Base-by-base conservation (phyloP, 352 stramenopile genomes). In the Globisporangium viniferum region DNA sequence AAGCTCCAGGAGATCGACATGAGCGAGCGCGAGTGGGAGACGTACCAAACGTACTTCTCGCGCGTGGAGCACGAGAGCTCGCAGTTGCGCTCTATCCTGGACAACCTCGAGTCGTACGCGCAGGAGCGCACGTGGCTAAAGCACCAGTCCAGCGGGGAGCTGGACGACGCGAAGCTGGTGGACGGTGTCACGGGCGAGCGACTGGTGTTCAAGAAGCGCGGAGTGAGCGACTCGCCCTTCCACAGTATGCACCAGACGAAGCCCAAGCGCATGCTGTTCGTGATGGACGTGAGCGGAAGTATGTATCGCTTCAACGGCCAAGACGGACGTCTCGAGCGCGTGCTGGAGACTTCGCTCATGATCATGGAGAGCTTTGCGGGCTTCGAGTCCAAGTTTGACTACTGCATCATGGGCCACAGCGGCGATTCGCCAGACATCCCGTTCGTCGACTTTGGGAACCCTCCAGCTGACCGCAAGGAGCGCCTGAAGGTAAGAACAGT, bases 261-360 rank as follows among this genome's bases (percentile, higher is more conserved):
- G 51, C 86, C 89, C 2, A 96, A 97, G 72, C 79, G 80, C 7
- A 86, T 98, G 69, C 75, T 93, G 51, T 96, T 99, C 56, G 88
- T 98, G 22, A 90, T 98, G 78, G 95, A 98, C 73, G 84, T 97
- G 20, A 97, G 84, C 63, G 95, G 86, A 51, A 95, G 82, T 31
- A 97, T 97, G 89, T 95, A 93, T 70, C 86, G 95, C 20, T 99
- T 99, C 73, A 98, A 99, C 73, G 80, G 89, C 36, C 95, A 97
- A 59, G 96, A 94, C 73, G 76, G 88, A n/a, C 88, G 97, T 14
- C 82, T 99, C 0, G 82, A 98, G 53, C 90, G 95, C 49, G 89
- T 96, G 53, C 76, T 99, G 5, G 96, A 98, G 79, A 97, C 95
- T 9, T 89, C 93, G 20, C 74, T 97, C 36, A 97, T 99, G 90